Evolutionary conservation across 345 rosid genomes (phyloP).

Genomic region (Rubroshorea leprosula): DNA sequence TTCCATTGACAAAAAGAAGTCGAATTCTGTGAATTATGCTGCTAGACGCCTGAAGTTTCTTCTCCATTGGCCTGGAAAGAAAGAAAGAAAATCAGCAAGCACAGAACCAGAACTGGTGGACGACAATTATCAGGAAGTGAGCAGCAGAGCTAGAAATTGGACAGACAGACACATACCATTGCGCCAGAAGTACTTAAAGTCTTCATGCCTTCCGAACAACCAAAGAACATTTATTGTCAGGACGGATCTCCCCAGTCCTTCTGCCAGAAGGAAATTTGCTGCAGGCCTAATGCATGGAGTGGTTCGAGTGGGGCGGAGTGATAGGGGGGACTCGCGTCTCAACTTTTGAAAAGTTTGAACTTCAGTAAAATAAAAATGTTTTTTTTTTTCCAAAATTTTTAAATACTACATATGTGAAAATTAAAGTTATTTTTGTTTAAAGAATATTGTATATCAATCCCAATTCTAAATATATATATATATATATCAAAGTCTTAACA

Average conservation of each 20-base stretch:
- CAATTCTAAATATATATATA: too few species aligned
- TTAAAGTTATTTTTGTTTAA: too few species aligned
- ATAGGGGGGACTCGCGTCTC: too few species aligned
- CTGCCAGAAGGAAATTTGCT: conserved; percentile 48
- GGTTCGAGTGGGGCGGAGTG: too few species aligned
- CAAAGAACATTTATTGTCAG: conserved; percentile 37
- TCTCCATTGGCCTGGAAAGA: conserved; percentile 56
- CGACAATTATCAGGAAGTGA: conserved; percentile 24
- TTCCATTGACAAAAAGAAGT: conserved; percentile 18
- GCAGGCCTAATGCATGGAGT: conserved; percentile 71
- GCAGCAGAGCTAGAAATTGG: conserved; percentile 16
- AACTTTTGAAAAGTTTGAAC: too few species aligned
- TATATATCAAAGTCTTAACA: too few species aligned
- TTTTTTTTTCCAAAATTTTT: too few species aligned
- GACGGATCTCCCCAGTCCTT: conserved; percentile 69
- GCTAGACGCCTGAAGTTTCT: conserved; percentile 61
- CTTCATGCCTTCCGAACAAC: conserved; percentile 35
- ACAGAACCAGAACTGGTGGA: conserved; percentile 22
- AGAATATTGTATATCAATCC: too few species aligned
- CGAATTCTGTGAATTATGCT: conserved; percentile 27
- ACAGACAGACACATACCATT: conserved; percentile 52
- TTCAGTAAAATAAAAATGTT: too few species aligned
- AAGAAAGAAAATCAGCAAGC: conserved; percentile 28
- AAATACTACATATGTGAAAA: too few species aligned
- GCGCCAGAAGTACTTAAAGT: conserved; percentile 50